Conservation (phyloP, 768 basidiomycete genomes). For the Leccinum subtestaceum region DNA sequence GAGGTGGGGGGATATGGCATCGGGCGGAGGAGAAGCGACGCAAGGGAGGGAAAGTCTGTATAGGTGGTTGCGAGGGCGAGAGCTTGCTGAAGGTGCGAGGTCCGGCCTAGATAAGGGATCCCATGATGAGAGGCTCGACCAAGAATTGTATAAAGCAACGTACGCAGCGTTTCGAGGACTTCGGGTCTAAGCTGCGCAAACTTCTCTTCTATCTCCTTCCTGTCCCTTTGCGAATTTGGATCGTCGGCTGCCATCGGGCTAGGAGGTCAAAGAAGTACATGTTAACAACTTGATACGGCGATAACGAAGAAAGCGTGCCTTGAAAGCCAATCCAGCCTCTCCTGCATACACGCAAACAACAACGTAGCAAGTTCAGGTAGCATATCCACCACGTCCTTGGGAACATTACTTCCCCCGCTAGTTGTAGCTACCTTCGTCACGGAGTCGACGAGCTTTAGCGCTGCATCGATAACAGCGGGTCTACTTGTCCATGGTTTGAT, state of each 20-base stretch:
- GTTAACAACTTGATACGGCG: not conserved
- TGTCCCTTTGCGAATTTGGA: constrained; percentile 52
- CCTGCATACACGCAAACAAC: constrained; percentile 64
- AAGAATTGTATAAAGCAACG: constrained; percentile 23
- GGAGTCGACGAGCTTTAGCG: constrained; percentile 68
- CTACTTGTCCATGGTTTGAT: constrained; percentile 83
- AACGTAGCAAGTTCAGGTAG: constrained; percentile 62
- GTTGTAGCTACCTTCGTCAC: constrained; percentile 39
- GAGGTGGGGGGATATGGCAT: constrained; percentile 58
- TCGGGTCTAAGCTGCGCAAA: constrained; percentile 74
- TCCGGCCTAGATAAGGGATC: constrained; percentile 46
- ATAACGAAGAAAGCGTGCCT: constrained; percentile 38
- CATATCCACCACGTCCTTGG: constrained; percentile 46
- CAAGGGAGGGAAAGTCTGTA: constrained; percentile 82
- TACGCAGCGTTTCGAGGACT: constrained; percentile 78
- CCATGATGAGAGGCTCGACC: not conserved
- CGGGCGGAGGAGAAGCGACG: constrained; percentile 74
- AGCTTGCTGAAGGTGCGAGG: constrained; percentile 65
- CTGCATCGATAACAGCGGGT: constrained; percentile 60
- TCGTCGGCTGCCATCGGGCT: constrained; percentile 49
- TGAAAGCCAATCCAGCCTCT: constrained; percentile 65
- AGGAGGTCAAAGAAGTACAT: not conserved
- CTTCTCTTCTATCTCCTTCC: constrained; percentile 56
- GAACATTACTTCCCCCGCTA: constrained; percentile 5
- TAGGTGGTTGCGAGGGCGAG: constrained; percentile 85